Conservation (phyloP, 805 yeast genomes). For the Starmerella riodocensis region DNA sequence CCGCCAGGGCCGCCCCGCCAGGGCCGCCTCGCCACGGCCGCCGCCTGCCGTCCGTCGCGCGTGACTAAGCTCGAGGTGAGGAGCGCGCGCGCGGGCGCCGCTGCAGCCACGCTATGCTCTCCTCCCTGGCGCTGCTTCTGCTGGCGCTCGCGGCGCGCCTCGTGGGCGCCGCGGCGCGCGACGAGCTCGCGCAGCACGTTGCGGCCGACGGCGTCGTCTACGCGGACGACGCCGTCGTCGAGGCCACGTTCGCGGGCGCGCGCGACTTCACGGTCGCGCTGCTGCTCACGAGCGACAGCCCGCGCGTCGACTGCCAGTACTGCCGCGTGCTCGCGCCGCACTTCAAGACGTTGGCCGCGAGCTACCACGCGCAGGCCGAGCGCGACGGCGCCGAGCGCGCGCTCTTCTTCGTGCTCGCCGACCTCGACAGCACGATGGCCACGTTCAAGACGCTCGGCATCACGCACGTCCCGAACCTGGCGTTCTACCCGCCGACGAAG, state of each 20-base stretch:
- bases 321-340: slow-evolving; percentile 63
- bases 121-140: not conserved
- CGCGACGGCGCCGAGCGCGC: slow-evolving; percentile 36
- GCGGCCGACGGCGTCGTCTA: slow-evolving; percentile 21
- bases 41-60: too few relatives aligned
- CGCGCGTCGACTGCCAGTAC: slow-evolving; percentile 61
- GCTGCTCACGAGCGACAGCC: slow-evolving; percentile 59
- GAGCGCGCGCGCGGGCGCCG: too few relatives aligned
- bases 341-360: slow-evolving; percentile 44
- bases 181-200: slow-evolving; percentile 5
- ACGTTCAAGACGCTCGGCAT: slow-evolving; percentile 43
- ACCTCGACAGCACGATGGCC: slow-evolving; percentile 45
- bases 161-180: not conserved
- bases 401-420: slow-evolving; percentile 62
- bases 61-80: too few relatives aligned
- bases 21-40: too few relatives aligned
- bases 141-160: not conserved
- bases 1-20: too few relatives aligned
- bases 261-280: slow-evolving; percentile 57
- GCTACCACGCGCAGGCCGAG: slow-evolving; percentile 37
- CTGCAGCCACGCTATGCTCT: too few relatives aligned
- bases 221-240: slow-evolving; percentile 26
- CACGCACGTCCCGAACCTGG: slow-evolving; percentile 67
- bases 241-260: slow-evolving; percentile 37
- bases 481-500: slow-evolving; percentile 42